Evolutionary conservation across 805 yeast genomes (phyloP).

Genomic region (Crinitomyces ghanaensis): DNA sequence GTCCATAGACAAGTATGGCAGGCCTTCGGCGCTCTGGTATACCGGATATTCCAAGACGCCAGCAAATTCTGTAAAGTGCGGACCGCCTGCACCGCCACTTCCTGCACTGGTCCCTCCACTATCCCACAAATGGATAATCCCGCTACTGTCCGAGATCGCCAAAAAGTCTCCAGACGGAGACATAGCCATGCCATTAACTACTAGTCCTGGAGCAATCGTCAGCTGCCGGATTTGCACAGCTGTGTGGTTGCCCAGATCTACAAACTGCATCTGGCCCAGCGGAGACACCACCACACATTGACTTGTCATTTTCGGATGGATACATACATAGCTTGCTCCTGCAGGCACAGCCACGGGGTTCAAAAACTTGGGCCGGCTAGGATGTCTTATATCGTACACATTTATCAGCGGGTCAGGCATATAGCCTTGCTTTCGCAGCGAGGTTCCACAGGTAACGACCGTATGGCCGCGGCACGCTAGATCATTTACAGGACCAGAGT

Average conservation of each 20-base stretch:
- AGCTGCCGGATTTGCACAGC: slow-evolving; percentile 56
- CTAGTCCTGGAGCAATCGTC: slow-evolving; percentile 37
- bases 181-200: slow-evolving; percentile 42
- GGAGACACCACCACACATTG: slow-evolving; percentile 63
- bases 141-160: slow-evolving; percentile 54
- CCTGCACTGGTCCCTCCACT: slow-evolving; percentile 34
- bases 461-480: slow-evolving; percentile 27
- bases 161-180: slow-evolving; percentile 68
- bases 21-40: slow-evolving; percentile 13
- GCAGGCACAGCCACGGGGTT: slow-evolving; percentile 82
- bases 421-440: slow-evolving; percentile 50
- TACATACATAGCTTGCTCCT: slow-evolving; percentile 73
- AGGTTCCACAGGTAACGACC: slow-evolving; percentile 61
- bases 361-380: slow-evolving; percentile 54
- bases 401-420: slow-evolving; percentile 71
- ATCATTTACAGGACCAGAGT: slow-evolving; percentile 29
- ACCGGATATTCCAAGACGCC: slow-evolving; percentile 27
- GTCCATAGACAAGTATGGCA: slow-evolving; percentile 26
- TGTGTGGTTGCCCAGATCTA: slow-evolving; percentile 74
- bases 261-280: slow-evolving; percentile 73
- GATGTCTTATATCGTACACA: slow-evolving; percentile 64
- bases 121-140: slow-evolving; percentile 60
- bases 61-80: slow-evolving; percentile 47
- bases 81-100: slow-evolving; percentile 33
- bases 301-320: slow-evolving; percentile 81